Conservation (phyloP, 306 rosid genomes). For the Lathyrus aphaca region DNA sequence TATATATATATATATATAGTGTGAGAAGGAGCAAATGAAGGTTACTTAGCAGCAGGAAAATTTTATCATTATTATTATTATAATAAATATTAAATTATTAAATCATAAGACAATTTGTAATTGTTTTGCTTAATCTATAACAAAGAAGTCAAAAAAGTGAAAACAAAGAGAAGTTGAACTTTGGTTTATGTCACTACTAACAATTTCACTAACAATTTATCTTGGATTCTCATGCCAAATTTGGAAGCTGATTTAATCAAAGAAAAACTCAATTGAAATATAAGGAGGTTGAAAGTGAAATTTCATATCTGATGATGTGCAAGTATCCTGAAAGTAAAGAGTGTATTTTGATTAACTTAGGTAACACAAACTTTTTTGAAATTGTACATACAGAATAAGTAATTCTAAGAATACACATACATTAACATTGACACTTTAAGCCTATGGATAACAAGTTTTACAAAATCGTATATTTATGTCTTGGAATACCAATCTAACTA, state of each 20-base stretch:
- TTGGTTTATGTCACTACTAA: background rate
- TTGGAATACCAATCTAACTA: background rate
- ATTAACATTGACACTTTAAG: background rate
- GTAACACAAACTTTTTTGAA: background rate
- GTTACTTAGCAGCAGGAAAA: constrained; percentile 32
- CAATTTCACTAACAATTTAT: background rate
- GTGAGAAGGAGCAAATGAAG: constrained; percentile 24
- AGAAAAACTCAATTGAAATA: constrained; percentile 6
- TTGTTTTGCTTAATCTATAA: constrained; percentile 13
- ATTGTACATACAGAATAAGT: background rate
- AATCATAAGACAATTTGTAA: constrained; percentile 19
- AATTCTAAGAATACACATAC: background rate
- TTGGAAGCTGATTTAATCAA: constrained; percentile 1
- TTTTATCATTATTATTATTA: constrained; percentile 23
- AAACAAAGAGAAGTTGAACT: constrained; percentile 26
- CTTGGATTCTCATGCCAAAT: constrained; percentile 7
- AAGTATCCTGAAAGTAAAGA: background rate
- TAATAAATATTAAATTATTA: constrained; percentile 37
- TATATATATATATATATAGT: constrained; percentile 33
- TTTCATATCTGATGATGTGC: background rate
- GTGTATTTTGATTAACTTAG: constrained; percentile 4
- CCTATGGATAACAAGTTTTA: background rate
- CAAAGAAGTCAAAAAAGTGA: constrained; percentile 30
- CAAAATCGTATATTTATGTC: background rate
- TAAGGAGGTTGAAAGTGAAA: constrained; percentile 2